A percentile compares a stretch with the other conserved stretches of the same genome.
Conservation (phyloP, 805 yeast species). For the Ogataea minuta region DNA sequence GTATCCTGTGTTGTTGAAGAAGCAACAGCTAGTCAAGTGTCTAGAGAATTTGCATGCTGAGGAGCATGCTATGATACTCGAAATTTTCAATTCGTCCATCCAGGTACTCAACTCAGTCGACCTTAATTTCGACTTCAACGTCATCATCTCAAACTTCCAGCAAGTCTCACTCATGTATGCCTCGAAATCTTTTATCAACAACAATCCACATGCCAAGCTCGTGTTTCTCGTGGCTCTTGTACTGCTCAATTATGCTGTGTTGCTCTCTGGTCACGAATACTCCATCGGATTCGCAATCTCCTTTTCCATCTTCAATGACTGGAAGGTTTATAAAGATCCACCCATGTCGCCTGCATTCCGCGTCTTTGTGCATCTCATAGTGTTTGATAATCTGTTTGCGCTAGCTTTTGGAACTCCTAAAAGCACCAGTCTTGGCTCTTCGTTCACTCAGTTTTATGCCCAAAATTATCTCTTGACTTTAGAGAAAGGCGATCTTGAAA, state of each 20-base stretch:
- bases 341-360: constrained; percentile 22
- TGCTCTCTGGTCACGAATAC: constrained; percentile 58
- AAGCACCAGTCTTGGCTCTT: constrained; percentile 21
- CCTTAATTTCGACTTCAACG: constrained; percentile 30
- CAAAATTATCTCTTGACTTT: constrained; percentile 16
- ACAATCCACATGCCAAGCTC: constrained; percentile 27
- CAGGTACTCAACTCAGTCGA: constrained; percentile 36
- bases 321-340: constrained; percentile 43
- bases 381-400: constrained; percentile 52
- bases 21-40: constrained; percentile 26
- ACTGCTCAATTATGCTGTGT: constrained; percentile 52
- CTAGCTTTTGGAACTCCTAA: constrained; percentile 47
- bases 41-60: constrained; percentile 31
- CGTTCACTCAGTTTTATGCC: constrained; percentile 22
- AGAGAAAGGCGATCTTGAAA: constrained; percentile 12
- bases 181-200: constrained; percentile 29
- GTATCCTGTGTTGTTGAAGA: constrained; percentile 46
- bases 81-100: constrained; percentile 42
- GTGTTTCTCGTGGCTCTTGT: constrained; percentile 40
- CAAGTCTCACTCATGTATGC: constrained; percentile 39
- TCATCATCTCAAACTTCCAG: constrained; percentile 37
- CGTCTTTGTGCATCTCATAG: constrained; percentile 45
- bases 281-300: constrained; percentile 56
- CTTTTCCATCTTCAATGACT: constrained; percentile 55
- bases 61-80: constrained; percentile 34